Evolutionary conservation across 345 rosid genomes (phyloP).

Genomic region (Rubroshorea leprosula): DNA sequence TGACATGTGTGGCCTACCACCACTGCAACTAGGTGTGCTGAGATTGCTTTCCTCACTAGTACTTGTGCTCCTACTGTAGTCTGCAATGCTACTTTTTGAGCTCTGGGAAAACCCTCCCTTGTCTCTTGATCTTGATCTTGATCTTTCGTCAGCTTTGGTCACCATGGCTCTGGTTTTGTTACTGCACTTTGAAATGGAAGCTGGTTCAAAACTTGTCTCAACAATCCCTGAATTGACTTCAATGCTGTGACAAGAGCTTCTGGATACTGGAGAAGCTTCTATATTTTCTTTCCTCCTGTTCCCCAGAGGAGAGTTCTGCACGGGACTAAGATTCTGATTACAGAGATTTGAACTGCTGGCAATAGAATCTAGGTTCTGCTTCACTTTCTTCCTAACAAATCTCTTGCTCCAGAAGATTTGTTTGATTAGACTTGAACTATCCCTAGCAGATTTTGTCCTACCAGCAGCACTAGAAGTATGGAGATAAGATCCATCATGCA

Average conservation of each 20-base stretch:
- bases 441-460: conserved; percentile 21
- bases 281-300: conserved; percentile 30
- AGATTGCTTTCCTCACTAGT: conserved; percentile 52
- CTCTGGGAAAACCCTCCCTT: conserved; percentile 70
- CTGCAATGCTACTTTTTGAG: conserved; percentile 80
- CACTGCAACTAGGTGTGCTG: conserved; percentile 45
- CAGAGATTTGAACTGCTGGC: conserved; percentile 27
- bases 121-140: conserved; percentile 44
- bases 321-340: conserved; percentile 17
- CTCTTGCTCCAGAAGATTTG: conserved; percentile 51
- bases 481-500: conserved; percentile 26
- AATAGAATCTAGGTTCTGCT: conserved; percentile 28
- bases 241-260: conserved; percentile 26
- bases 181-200: conserved; percentile 23
- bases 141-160: conserved; percentile 40
- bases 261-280: conserved; percentile 34
- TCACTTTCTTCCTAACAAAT: conserved; percentile 49
- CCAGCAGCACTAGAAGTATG: conserved; percentile 20
- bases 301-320: conserved; percentile 13
- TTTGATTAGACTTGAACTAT: conserved; percentile 33
- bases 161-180: conserved; percentile 25
- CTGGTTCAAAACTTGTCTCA: conserved; percentile 29
- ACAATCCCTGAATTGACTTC: conserved; percentile 32
- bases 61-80: conserved; percentile 57
- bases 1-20: conserved; percentile 77